Conservation (phyloP, 208 protist species). For the Trichomonas tenax region DNA sequence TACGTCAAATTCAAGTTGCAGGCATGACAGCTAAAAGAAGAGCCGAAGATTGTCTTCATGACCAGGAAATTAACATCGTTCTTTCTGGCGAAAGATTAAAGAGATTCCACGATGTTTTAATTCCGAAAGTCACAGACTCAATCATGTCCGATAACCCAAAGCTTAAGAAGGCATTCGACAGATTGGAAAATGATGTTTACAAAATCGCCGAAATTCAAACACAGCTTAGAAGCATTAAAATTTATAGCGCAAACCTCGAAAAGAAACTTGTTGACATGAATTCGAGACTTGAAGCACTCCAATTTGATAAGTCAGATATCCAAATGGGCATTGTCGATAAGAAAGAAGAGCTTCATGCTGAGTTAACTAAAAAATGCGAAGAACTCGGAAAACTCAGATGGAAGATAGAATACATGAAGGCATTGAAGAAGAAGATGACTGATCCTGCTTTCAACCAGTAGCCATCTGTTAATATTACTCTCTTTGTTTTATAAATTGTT, state of each 20-base stretch:
- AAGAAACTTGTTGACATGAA: not conserved
- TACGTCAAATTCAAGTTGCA: not conserved
- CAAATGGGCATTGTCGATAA: slow-evolving; percentile 17
- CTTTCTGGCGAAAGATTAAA: not conserved
- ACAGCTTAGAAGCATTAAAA: not conserved
- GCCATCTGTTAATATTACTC: too few species aligned
- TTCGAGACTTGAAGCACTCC: not conserved
- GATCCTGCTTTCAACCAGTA: not conserved
- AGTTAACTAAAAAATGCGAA: not conserved
- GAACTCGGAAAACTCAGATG: not conserved
- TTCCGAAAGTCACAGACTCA: not conserved
- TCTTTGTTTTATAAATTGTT: too few species aligned
- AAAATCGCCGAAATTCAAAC: not conserved
- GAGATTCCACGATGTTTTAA: not conserved
- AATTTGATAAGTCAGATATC: not conserved
- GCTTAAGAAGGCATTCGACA: not conserved
- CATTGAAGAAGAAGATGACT: not conserved
- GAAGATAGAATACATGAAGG: slow-evolving; percentile 18
- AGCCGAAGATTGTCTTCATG: not conserved
- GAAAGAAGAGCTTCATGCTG: not conserved
- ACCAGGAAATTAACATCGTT: not conserved
- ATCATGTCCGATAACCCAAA: not conserved
- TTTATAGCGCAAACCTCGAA: not conserved
- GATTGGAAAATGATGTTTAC: not conserved
- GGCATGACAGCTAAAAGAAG: not conserved